Evolutionary conservation across 1,139 yeast species (phyloP).

Genomic region (Yamadazyma trypodendri): DNA sequence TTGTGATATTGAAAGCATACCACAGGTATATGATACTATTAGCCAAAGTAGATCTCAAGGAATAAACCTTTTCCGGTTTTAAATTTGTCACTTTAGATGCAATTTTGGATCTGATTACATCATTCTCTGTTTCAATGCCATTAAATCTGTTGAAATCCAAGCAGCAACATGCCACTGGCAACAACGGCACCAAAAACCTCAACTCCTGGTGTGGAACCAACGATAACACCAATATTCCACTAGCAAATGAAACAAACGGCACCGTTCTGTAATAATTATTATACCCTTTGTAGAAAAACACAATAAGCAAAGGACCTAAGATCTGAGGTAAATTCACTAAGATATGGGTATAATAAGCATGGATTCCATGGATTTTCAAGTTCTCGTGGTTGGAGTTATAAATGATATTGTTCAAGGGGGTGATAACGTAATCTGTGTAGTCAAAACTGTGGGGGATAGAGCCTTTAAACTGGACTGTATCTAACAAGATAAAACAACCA

Average conservation of each 20-base stretch:
- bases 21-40: conserved; percentile 41
- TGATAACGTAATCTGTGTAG: conserved; percentile 38
- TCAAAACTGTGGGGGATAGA: conserved; percentile 1
- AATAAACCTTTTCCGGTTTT: conserved; percentile 14
- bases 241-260: conserved; percentile 57
- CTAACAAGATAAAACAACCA: conserved; percentile 45
- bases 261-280: conserved; percentile 42
- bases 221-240: conserved; percentile 66
- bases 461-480: conserved; percentile 37
- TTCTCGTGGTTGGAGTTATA: conserved; percentile 66
- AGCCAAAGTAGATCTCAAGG: conserved; percentile 12
- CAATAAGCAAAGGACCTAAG: conserved; percentile 66
- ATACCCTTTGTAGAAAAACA: conserved; percentile 36
- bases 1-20: conserved; percentile 60
- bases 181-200: conserved; percentile 74
- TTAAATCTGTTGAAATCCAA: conserved; percentile 40
- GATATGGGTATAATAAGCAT: conserved; percentile 73
- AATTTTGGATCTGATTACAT: conserved; percentile 11
- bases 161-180: conserved; percentile 70
- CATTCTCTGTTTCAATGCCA: conserved; percentile 7
- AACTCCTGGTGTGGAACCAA: conserved; percentile 88
- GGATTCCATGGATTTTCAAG: conserved; percentile 77
- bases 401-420: conserved; percentile 74
- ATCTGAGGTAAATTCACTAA: conserved; percentile 75
- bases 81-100: conserved; percentile 7